These are phyloP conservation scores for Colletotrichum kahawae DNA, from an alignment of 2,329 filamentous ascomycete genomes.

Conservation along the genomic window DNA sequence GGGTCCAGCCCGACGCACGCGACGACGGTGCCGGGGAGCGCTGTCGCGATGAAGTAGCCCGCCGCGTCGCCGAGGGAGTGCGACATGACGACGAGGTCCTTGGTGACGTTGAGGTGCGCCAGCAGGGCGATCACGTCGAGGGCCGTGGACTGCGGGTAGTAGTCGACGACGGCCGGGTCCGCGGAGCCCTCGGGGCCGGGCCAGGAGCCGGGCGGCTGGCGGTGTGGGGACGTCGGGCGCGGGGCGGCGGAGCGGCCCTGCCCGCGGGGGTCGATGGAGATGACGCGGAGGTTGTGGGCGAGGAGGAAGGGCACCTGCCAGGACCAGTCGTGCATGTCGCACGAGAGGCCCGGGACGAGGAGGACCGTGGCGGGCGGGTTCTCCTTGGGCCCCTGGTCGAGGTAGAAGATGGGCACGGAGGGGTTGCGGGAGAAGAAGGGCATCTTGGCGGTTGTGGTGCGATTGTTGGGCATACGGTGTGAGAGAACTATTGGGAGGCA, in stretches of 20 bases:
- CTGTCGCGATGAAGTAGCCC: background rate
- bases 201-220: background rate
- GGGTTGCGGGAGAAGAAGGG: conserved; percentile 4
- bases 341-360: conserved; percentile 1
- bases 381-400: background rate
- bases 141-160: conserved; percentile 12
- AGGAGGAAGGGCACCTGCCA: conserved; percentile 6
- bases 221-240: background rate
- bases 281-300: background rate
- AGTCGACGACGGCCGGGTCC: background rate
- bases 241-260: conserved; percentile 10
- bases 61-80: conserved; percentile 1
- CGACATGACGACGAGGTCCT: background rate
- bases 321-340: conserved; percentile 13
- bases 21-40: background rate
- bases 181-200: conserved; percentile 2
- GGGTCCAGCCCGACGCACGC: conserved; percentile 1
- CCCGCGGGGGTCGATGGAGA: conserved; percentile 1
- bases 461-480: background rate
- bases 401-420: background rate
- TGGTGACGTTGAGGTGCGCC: background rate
- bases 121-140: background rate
- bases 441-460: background rate
- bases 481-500: background rate
- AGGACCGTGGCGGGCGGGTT: background rate